Percentiles rank a stretch among this genome's conserved stretches.
These are phyloP conservation scores for Posidonia australis DNA, from an alignment of 106 monocot genomes.

Conservation along the genomic window DNA sequence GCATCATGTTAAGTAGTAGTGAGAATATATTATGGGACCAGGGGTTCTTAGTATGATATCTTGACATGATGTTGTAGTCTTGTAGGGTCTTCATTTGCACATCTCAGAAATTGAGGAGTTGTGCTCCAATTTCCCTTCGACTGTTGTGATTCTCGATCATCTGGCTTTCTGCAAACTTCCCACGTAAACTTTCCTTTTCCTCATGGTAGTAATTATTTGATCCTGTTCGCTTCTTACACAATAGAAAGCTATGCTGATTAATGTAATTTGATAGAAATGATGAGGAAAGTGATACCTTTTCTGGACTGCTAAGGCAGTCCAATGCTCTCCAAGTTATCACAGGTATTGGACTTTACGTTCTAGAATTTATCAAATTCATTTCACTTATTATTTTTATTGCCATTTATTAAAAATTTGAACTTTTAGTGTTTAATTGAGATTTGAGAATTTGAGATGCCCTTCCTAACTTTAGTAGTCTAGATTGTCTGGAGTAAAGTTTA, in stretches of 20 bases:
- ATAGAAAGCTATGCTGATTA: neutral
- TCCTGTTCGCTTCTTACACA: too few relatives aligned
- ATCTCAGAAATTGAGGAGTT: conserved; percentile 68
- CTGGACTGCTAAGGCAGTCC: conserved; percentile 44
- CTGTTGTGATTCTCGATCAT: conserved; percentile 68
- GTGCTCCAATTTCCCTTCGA: conserved; percentile 53
- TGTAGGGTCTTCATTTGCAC: conserved; percentile 64
- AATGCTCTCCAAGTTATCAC: conserved; percentile 68
- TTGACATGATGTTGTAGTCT: neutral
- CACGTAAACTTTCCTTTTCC: conserved; percentile 20
- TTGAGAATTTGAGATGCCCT: too few relatives aligned
- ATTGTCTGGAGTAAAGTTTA: too few relatives aligned
- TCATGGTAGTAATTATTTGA: too few relatives aligned
- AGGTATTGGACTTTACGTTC: too few relatives aligned
- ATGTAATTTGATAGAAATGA: conserved; percentile 31
- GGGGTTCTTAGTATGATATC: neutral
- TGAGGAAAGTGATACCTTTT: conserved; percentile 36
- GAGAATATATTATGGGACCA: too few relatives aligned
- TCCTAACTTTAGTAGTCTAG: too few relatives aligned
- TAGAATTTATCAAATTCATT: too few relatives aligned
- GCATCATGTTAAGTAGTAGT: too few relatives aligned
- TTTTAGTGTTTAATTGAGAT: too few relatives aligned
- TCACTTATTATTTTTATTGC: too few relatives aligned
- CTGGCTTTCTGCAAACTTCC: conserved; percentile 77
- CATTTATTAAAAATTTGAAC: too few relatives aligned